Conservation (phyloP, 2,329 filamentous ascomycete species). For the Alternaria longipes region DNA sequence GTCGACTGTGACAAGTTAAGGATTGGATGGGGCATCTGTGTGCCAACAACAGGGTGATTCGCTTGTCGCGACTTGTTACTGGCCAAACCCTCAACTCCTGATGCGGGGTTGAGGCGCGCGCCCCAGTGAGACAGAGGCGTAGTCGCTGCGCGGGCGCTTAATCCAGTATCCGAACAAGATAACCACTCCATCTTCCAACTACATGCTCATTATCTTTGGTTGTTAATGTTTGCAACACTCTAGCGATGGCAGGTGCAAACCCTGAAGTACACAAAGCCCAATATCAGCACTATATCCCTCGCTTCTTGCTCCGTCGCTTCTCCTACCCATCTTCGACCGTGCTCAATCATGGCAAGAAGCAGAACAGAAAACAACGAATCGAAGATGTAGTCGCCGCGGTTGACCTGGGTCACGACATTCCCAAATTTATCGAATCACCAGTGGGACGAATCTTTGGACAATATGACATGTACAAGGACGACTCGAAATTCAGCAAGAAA, state of each 20-base stretch:
- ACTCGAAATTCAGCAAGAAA: background rate
- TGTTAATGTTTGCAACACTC: background rate
- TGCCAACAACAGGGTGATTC: slow-evolving; percentile 42
- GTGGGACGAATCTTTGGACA: background rate
- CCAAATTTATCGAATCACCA: background rate
- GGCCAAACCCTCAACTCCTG: background rate
- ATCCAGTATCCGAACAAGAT: background rate
- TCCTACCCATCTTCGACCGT: slow-evolving; percentile 16
- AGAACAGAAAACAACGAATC: background rate
- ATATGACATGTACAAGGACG: background rate
- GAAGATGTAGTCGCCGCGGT: background rate
- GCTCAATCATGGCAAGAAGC: slow-evolving; percentile 1
- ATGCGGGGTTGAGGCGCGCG: background rate
- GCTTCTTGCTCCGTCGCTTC: slow-evolving; percentile 49
- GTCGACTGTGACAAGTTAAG: slow-evolving; percentile 60
- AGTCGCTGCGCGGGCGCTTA: background rate
- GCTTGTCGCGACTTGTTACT: background rate
- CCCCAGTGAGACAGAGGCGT: background rate
- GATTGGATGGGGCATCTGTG: slow-evolving; percentile 58
- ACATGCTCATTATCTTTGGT: background rate
- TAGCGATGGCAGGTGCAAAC: background rate
- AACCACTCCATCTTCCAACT: background rate
- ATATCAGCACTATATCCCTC: slow-evolving; percentile 51
- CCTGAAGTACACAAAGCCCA: slow-evolving; percentile 8
- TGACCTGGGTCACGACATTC: background rate